A percentile compares a stretch with the other conserved stretches of the same genome.
Evolutionary conservation across 1,284 basidiomycete species (phyloP).

Genomic region (Somion occarium): DNA sequence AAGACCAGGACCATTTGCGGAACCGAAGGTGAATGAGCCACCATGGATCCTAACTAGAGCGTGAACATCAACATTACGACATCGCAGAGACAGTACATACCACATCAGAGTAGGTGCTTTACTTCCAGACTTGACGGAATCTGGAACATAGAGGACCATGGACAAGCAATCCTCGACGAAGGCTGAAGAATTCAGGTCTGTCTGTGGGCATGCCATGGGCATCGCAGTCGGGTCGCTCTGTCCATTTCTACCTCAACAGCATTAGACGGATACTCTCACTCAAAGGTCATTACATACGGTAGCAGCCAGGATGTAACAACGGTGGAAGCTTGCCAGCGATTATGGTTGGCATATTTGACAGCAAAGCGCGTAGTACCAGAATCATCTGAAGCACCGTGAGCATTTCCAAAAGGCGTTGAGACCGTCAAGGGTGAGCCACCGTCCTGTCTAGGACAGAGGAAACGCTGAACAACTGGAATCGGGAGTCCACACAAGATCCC

Average conservation of each 20-base stretch:
- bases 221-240: conserved; percentile 46
- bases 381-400: conserved; percentile 46
- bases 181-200: conserved; percentile 38
- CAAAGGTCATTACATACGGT: conserved; percentile 44
- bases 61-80: conserved; percentile 5
- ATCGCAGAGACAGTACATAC: conserved; percentile 31
- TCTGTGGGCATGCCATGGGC: conserved; percentile 72
- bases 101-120: conserved; percentile 59
- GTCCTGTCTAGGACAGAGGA: conserved; percentile 36
- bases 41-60: conserved; percentile 69
- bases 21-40: conserved; percentile 75
- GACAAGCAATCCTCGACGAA: conserved; percentile 77
- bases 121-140: conserved; percentile 27
- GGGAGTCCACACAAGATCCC: conserved; percentile 41
- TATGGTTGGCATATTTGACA: conserved; percentile 60
- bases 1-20: conserved; percentile 67
- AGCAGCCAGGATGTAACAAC: conserved; percentile 51
- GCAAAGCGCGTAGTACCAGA: conserved; percentile 49
- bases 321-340: conserved; percentile 54
- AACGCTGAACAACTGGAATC: conserved; percentile 34
- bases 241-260: conserved; percentile 42
- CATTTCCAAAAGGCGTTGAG: conserved; percentile 47
- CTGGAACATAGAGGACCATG: conserved; percentile 69
- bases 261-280: conserved; percentile 1
- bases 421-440: conserved; percentile 26